Evolutionary conservation across 2,329 filamentous ascomycete genomes (phyloP), one percentile per base, ranked within the genome.

Genomic region (Penicillium polonicum): DNA sequence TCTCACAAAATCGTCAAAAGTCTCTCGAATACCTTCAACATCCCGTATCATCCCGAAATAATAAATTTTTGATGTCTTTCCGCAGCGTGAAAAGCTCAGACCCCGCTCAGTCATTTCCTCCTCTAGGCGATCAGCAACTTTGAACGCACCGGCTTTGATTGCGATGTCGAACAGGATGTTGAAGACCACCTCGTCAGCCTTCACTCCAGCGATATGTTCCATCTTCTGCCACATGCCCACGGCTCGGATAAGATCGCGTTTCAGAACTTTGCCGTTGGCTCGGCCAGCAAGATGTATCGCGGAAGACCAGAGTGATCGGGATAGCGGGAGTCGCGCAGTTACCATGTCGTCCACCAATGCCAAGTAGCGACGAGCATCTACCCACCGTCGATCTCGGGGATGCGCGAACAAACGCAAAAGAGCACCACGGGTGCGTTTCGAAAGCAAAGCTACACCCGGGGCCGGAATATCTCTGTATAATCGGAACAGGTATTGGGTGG

Each of bases 81-180:
- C 91, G 70, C 88, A 92, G 17, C 93, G 88, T 67, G 90, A 90
- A 65, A 88, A 87, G 13, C 79, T 73, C 52, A 93, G 77, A 0
- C 84, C 83, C 31, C 94, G 87, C 15, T 73, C 78, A 49, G 82
- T 79, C 87, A 97, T 92, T 76, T 97, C 92, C 56, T 85, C 81
- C 66, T 92, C 86, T 12, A 97, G 84, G 78, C 91, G 90, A 66
- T 97, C 90, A 4, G 92, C 92, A 23, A 97, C 83, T 1, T 81
- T 80, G 64, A 89, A 96, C 69, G 95, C 94, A 39, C 90, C 89
- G 0, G 91, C 86, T 73, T 94, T 95, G 65, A 91, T 85, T 1
- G 94, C 91, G 12, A 91, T 84, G 69, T 97, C 90, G 66, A 96
- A 97, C 13, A 99, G 82, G 46, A 97, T 89, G 70, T 94, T 96